A percentile compares a stretch with the other conserved stretches of the same genome.
Evolutionary conservation across 768 basidiomycete genomes (phyloP).

Genomic region (Termitomyces sp.): DNA sequence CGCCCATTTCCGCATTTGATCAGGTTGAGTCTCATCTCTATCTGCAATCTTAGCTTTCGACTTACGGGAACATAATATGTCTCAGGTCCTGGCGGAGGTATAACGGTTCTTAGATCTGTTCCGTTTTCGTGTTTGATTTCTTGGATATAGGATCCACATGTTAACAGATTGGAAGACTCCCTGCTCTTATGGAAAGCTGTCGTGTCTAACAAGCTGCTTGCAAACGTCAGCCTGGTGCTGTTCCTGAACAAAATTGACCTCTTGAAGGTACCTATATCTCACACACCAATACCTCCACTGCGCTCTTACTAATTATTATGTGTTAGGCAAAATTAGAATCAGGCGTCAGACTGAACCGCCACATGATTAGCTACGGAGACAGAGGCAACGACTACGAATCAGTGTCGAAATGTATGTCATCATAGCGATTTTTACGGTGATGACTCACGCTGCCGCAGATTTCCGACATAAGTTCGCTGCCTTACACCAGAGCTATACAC

Average conservation of each 20-base stretch:
- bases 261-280: constrained; percentile 45
- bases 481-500: constrained; percentile 62
- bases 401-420: constrained; percentile 64
- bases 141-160: constrained; percentile 52
- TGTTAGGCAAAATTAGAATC: constrained; percentile 67
- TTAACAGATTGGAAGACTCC: constrained; percentile 81
- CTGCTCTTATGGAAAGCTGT: constrained; percentile 71
- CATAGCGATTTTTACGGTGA: background rate
- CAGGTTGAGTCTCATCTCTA: constrained; percentile 35
- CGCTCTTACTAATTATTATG: constrained; percentile 1
- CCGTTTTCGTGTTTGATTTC: constrained; percentile 6
- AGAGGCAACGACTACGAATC: constrained; percentile 76
- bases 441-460: constrained; percentile 36
- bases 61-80: constrained; percentile 10
- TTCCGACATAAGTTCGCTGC: constrained; percentile 71
- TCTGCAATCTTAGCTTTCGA: constrained; percentile 2
- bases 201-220: constrained; percentile 68
- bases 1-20: constrained; percentile 85
- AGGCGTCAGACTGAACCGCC: constrained; percentile 66
- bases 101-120: constrained; percentile 13
- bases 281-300: background rate
- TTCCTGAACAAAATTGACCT: constrained; percentile 84
- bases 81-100: constrained; percentile 66
- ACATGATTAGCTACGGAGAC: constrained; percentile 71
- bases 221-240: constrained; percentile 72